Percentiles rank a stretch among this genome's conserved stretches.
These are phyloP conservation scores for Nannochloropsis gaditana DNA, from an alignment of 108 stramenopile genomes.

Conservation along the genomic window DNA sequence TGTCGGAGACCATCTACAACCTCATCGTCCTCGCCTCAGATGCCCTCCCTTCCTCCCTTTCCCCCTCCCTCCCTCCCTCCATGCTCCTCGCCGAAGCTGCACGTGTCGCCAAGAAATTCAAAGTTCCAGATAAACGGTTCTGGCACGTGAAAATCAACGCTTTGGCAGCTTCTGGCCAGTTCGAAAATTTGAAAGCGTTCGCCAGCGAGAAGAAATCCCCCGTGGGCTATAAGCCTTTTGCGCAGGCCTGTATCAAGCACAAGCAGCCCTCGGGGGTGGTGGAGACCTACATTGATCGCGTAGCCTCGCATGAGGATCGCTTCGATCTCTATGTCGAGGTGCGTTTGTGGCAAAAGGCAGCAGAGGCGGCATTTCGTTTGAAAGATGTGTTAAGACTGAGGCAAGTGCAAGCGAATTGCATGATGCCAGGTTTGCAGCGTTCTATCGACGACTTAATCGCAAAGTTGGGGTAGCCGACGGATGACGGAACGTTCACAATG, in stretches of 20 bases:
- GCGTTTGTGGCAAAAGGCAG: conserved; percentile 43
- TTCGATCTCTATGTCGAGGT: conserved; percentile 45
- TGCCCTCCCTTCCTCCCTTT: conserved; percentile 20
- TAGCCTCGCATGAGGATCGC: conserved; percentile 32
- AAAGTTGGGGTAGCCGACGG: not conserved
- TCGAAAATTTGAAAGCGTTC: conserved; percentile 42
- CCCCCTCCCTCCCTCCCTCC: not conserved
- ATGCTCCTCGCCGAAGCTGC: conserved; percentile 33
- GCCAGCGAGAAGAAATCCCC: conserved; percentile 42
- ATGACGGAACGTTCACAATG: not conserved
- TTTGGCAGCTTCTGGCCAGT: conserved; percentile 46
- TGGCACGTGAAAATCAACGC: conserved; percentile 51
- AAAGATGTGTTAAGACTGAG: conserved; percentile 33
- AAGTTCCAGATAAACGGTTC: conserved; percentile 49
- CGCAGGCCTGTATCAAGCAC: conserved; percentile 43
- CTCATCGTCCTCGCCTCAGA: conserved; percentile 30
- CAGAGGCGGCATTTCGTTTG: conserved; percentile 36
- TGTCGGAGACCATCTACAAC: conserved; percentile 46
- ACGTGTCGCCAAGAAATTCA: conserved; percentile 38
- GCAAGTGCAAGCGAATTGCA: conserved; percentile 14
- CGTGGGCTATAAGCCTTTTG: conserved; percentile 51
- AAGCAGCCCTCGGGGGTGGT: conserved; percentile 28
- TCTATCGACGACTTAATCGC: not conserved
- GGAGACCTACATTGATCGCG: conserved; percentile 35
- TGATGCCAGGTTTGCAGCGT: conserved; percentile 16